These are phyloP conservation scores for Trypanosoma conorhini DNA, from an alignment of 208 protist species.

Conservation along the genomic window DNA sequence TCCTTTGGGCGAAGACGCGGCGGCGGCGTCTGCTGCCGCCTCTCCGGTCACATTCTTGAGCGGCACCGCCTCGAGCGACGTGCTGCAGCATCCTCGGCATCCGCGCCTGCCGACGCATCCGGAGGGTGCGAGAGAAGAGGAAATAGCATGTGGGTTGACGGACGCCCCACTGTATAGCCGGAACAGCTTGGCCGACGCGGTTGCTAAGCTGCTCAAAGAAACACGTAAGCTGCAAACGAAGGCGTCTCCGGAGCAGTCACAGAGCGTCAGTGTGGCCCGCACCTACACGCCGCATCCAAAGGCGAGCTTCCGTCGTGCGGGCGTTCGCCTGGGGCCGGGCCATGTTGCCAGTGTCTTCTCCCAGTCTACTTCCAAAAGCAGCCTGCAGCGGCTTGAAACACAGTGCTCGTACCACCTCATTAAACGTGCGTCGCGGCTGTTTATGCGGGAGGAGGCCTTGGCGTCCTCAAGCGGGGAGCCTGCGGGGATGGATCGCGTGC, in stretches of 20 bases:
- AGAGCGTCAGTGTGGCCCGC: neutral
- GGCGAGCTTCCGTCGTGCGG: slow-evolving; percentile 3
- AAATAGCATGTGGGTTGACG: slow-evolving; percentile 21
- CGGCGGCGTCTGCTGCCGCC: neutral
- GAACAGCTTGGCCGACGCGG: slow-evolving; percentile 23
- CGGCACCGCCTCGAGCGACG: neutral
- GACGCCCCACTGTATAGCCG: slow-evolving; percentile 21
- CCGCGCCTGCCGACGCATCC: slow-evolving; percentile 17
- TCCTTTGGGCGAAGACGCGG: too few relatives aligned
- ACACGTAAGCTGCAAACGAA: neutral
- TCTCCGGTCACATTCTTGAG: too few relatives aligned
- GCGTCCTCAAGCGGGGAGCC: neutral
- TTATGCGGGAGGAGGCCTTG: slow-evolving; percentile 12
- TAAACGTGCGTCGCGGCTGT: slow-evolving; percentile 22
- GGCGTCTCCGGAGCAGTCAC: neutral
- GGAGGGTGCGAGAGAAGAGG: slow-evolving; percentile 15
- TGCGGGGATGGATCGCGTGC: neutral
- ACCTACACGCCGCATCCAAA: slow-evolving; percentile 20
- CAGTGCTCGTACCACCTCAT: slow-evolving; percentile 26
- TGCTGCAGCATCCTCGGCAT: neutral
- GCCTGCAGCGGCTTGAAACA: slow-evolving; percentile 14
- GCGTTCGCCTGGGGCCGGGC: neutral
- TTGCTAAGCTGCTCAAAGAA: slow-evolving; percentile 8
- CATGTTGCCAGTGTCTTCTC: slow-evolving; percentile 19
- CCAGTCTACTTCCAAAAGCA: neutral